These are phyloP conservation scores for Oryza longistaminata DNA, from an alignment of 176 grass and related monocot species.

Conservation along the genomic window DNA sequence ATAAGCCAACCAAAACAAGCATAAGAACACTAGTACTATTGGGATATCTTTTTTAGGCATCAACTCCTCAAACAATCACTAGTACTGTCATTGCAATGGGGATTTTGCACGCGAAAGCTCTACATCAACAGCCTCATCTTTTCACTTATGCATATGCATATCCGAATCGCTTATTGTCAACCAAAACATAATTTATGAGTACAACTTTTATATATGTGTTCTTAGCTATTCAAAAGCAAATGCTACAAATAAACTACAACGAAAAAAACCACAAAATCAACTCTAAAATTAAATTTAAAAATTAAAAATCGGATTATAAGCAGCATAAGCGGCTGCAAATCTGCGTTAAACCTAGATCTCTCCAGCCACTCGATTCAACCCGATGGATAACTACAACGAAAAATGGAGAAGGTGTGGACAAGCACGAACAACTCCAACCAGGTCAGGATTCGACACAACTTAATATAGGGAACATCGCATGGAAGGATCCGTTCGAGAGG, in stretches of 20 bases:
- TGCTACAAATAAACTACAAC: too few relatives aligned
- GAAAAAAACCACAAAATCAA: too few relatives aligned
- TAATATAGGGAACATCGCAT: neutral
- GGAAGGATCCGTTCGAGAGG: neutral
- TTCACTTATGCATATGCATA: too few relatives aligned
- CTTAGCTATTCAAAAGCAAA: too few relatives aligned
- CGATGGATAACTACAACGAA: neutral
- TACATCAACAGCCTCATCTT: too few relatives aligned
- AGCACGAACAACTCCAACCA: neutral
- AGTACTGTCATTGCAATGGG: neutral
- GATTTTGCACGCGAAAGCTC: neutral
- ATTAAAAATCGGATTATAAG: too few relatives aligned
- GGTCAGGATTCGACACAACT: neutral
- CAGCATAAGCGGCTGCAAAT: neutral
- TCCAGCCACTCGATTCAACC: neutral
- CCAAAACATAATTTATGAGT: too few relatives aligned
- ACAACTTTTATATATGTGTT: too few relatives aligned
- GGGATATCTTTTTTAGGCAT: neutral
- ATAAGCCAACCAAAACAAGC: conserved; percentile 17
- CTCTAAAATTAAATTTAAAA: too few relatives aligned
- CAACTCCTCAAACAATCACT: conserved; percentile 19
- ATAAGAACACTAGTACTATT: conserved; percentile 2
- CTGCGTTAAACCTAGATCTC: conserved; percentile 27
- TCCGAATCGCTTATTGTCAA: too few relatives aligned
- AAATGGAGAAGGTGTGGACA: neutral